These are phyloP conservation scores for Colletotrichum salicis DNA, from an alignment of 2,329 filamentous ascomycete genomes.

Conservation along the genomic window DNA sequence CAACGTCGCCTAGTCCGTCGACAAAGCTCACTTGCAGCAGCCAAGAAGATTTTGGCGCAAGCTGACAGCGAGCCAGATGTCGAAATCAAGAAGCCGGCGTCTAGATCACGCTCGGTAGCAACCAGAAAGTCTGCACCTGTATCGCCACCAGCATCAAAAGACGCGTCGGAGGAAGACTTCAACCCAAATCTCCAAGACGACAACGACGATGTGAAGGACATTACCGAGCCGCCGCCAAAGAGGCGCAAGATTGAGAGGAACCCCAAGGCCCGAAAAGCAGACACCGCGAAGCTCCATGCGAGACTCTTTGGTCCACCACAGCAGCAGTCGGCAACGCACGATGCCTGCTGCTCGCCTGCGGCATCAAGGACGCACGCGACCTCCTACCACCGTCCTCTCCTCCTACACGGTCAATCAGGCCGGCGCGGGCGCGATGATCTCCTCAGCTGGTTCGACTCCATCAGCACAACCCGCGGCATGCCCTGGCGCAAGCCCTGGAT, in stretches of 20 bases:
- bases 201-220: slow-evolving; percentile 8
- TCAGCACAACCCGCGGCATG: slow-evolving; percentile 61
- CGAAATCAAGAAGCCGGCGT: neutral
- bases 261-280: slow-evolving; percentile 13
- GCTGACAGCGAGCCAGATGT: slow-evolving; percentile 20
- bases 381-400: slow-evolving; percentile 61
- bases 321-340: neutral
- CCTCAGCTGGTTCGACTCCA: slow-evolving; percentile 63
- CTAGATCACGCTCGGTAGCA: slow-evolving; percentile 3
- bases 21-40: slow-evolving; percentile 34
- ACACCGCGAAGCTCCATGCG: slow-evolving; percentile 1
- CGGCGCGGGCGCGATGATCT: slow-evolving; percentile 49
- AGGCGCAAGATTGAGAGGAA: slow-evolving; percentile 19
- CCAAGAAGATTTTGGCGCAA: slow-evolving; percentile 25
- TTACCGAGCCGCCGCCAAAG: slow-evolving; percentile 21
- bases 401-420: slow-evolving; percentile 52
- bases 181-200: neutral
- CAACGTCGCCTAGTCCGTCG: slow-evolving; percentile 19
- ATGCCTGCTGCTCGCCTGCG: neutral
- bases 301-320: slow-evolving; percentile 6
- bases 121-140: neutral
- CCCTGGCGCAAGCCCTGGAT: slow-evolving; percentile 70
- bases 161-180: slow-evolving; percentile 33
- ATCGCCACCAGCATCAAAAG: slow-evolving; percentile 6
- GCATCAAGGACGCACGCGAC: slow-evolving; percentile 45